A percentile compares a stretch with the other conserved stretches of the same genome.
Conservation (phyloP, 2,329 filamentous ascomycete species). For the Plectosphaerella cucumerina region DNA sequence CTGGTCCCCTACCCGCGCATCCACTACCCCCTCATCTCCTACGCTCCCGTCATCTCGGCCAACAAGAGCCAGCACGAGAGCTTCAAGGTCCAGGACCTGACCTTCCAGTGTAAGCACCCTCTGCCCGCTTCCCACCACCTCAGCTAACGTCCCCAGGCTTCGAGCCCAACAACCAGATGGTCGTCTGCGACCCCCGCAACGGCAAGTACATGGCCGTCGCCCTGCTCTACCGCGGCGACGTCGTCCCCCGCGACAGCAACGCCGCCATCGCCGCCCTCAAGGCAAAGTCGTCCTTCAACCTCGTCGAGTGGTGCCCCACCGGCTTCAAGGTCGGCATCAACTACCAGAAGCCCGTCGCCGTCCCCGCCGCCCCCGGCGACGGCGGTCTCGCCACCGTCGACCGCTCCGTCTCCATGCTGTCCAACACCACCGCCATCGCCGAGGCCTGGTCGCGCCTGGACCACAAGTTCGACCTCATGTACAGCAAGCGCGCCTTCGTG, state of each 20-base stretch:
- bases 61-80: conserved; percentile 80
- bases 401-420: conserved; percentile 66
- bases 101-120: conserved; percentile 61
- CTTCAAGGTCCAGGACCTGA: conserved; percentile 78
- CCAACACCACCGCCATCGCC: conserved; percentile 71
- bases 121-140: conserved; percentile 8
- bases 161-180: conserved; percentile 77
- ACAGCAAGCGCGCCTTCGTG: conserved; percentile 72
- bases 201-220: conserved; percentile 75
- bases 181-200: conserved; percentile 69
- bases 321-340: conserved; percentile 75
- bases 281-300: conserved; percentile 68
- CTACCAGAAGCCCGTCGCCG: conserved; percentile 63
- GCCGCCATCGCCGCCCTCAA: conserved; percentile 64
- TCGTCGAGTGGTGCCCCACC: conserved; percentile 72
- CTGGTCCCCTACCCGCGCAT: conserved; percentile 70
- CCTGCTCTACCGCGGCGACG: conserved; percentile 68
- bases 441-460: conserved; percentile 70
- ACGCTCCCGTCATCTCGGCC: conserved; percentile 66
- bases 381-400: conserved; percentile 59
- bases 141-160: conserved; percentile 46
- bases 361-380: conserved; percentile 48
- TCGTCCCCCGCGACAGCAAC: conserved; percentile 66
- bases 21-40: conserved; percentile 70
- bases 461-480: conserved; percentile 76